Evolutionary conservation across 768 basidiomycete species (phyloP).

Genomic region (Phaffia tasmanica): DNA sequence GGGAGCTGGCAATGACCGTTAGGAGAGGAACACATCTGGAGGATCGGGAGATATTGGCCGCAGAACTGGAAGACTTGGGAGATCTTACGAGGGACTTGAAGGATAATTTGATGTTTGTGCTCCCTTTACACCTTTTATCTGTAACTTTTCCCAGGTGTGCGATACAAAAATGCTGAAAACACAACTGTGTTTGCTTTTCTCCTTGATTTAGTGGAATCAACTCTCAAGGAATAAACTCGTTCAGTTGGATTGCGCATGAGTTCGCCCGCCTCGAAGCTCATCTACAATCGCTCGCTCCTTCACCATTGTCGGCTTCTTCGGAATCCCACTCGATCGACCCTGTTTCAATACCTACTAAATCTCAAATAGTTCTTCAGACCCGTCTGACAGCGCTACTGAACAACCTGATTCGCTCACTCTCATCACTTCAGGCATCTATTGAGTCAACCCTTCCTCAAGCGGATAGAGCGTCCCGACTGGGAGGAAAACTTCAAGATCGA

Average conservation of each 20-base stretch:
- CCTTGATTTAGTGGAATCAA: slow-evolving; percentile 13
- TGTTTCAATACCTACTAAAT: not conserved
- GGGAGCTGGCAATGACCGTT: slow-evolving; percentile 34
- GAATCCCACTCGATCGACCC: not conserved
- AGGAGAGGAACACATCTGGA: slow-evolving; percentile 28
- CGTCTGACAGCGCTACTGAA: slow-evolving; percentile 30
- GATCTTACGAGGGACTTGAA: slow-evolving; percentile 31
- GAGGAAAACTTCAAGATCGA: slow-evolving; percentile 23
- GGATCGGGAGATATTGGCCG: slow-evolving; percentile 26
- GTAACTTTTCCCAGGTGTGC: not conserved
- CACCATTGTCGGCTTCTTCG: not conserved
- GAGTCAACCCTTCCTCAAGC: slow-evolving; percentile 31
- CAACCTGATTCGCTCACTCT: slow-evolving; percentile 27
- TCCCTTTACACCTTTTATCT: not conserved
- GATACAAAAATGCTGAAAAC: not conserved
- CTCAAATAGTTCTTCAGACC: not conserved
- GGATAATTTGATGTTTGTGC: slow-evolving; percentile 28
- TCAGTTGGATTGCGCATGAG: slow-evolving; percentile 29
- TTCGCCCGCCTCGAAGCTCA: slow-evolving; percentile 1
- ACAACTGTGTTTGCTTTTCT: not conserved
- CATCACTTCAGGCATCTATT: slow-evolving; percentile 28
- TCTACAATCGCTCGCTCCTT: slow-evolving; percentile 1
- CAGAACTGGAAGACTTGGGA: slow-evolving; percentile 27
- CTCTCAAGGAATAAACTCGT: slow-evolving; percentile 31
- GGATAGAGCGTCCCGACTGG: slow-evolving; percentile 27